phyloP scores from a whole-genome alignment of 345 rosid species.

The Citrus sinensis region DNA sequence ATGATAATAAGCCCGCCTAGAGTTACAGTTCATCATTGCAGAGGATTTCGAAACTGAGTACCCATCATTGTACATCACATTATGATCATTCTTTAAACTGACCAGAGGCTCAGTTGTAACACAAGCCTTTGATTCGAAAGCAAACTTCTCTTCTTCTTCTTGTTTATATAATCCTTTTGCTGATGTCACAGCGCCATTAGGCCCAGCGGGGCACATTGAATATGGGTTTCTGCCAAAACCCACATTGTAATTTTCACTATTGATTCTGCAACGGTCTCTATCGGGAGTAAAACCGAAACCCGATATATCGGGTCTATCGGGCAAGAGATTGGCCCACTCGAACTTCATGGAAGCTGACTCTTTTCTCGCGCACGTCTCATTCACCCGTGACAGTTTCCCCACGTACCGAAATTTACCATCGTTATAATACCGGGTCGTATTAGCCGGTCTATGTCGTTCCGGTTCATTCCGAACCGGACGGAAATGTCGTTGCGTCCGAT shows the following conservation, averaged over 20 bases:
- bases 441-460: neutral
- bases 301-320: neutral
- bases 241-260: neutral
- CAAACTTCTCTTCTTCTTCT: neutral
- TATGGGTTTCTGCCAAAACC: neutral
- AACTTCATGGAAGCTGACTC: conserved; percentile 26
- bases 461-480: neutral
- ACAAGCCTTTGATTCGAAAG: neutral
- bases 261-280: neutral
- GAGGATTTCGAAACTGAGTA: neutral
- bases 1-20: neutral
- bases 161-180: neutral
- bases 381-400: conserved; percentile 16
- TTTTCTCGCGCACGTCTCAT: conserved; percentile 17
- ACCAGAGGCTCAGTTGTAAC: neutral
- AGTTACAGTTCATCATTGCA: neutral
- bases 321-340: conserved; percentile 33
- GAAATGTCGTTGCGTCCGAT: neutral
- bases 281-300: neutral
- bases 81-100: neutral
- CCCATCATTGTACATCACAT: neutral
- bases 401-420: conserved; percentile 4
- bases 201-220: neutral
- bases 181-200: neutral
- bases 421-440: neutral